Conservation (phyloP, 164 flowering plant genomes). For the Vitis labrusca region DNA sequence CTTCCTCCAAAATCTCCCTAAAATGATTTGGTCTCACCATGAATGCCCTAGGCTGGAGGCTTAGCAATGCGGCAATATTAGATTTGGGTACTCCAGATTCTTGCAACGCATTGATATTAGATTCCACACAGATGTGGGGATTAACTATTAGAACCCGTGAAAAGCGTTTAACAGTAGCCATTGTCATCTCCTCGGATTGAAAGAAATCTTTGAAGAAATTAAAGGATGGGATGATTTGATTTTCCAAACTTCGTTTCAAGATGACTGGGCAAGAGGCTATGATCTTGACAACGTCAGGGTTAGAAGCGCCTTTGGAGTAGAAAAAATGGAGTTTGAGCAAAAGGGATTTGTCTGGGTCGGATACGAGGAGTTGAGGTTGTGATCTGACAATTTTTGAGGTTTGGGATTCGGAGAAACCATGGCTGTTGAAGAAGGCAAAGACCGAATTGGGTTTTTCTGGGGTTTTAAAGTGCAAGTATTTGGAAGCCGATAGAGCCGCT, state of each 20-base stretch:
- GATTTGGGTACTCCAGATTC: constrained; percentile 12
- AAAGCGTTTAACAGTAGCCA: constrained; percentile 3
- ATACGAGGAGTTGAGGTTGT: neutral
- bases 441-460: constrained; percentile 13
- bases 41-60: neutral
- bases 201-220: constrained; percentile 1
- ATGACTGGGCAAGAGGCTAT: neutral
- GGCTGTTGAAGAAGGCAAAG: constrained; percentile 4
- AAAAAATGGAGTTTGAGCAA: neutral
- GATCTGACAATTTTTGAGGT: neutral
- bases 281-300: neutral
- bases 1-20: neutral
- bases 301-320: constrained; percentile 2
- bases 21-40: neutral
- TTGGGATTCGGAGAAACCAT: constrained; percentile 13
- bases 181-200: neutral
- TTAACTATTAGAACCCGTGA: neutral
- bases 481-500: constrained; percentile 18
- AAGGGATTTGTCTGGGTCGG: neutral
- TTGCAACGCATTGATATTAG: constrained; percentile 13
- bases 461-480: constrained; percentile 4
- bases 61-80: neutral
- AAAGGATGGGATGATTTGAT: constrained; percentile 3
- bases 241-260: constrained; percentile 9
- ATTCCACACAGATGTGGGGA: neutral